Evolutionary conservation across 345 rosid species (phyloP).

Genomic region (Balakata baccata): DNA sequence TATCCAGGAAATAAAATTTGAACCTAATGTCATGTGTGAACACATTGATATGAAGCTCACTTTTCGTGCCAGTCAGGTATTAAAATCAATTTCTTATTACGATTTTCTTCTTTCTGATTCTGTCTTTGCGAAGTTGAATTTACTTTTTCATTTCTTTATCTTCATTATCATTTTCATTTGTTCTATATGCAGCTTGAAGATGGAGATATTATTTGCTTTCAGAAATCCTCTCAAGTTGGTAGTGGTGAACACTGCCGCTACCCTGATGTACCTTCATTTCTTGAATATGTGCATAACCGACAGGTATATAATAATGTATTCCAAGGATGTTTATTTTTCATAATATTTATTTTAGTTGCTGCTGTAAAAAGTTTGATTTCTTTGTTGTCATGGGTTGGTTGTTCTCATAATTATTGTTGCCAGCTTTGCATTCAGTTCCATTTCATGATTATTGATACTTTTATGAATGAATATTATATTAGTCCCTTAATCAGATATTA

Average conservation of each 20-base stretch:
- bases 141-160: neutral
- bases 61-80: slow-evolving; percentile 72
- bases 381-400: neutral
- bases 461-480: neutral
- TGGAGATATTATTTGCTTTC: slow-evolving; percentile 95
- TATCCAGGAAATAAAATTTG: slow-evolving; percentile 91
- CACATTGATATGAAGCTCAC: slow-evolving; percentile 66
- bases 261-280: slow-evolving; percentile 81
- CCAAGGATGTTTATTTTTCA: neutral
- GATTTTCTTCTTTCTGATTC: neutral
- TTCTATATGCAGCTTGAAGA: slow-evolving; percentile 65
- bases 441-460: slow-evolving; percentile 2
- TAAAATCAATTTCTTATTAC: slow-evolving; percentile 3
- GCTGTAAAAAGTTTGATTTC: neutral
- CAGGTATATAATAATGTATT: slow-evolving; percentile 47
- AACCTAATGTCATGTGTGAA: slow-evolving; percentile 91
- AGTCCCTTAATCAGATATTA: neutral
- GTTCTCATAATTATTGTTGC: neutral
- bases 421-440: neutral
- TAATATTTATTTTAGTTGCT: neutral
- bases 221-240: slow-evolving; percentile 52
- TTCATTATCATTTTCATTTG: neutral
- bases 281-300: slow-evolving; percentile 92
- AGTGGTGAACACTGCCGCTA: slow-evolving; percentile 53
- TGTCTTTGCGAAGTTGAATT: neutral